Evolutionary conservation across 108 stramenopile genomes (phyloP).

Genomic region (Heterococcus sp.): DNA sequence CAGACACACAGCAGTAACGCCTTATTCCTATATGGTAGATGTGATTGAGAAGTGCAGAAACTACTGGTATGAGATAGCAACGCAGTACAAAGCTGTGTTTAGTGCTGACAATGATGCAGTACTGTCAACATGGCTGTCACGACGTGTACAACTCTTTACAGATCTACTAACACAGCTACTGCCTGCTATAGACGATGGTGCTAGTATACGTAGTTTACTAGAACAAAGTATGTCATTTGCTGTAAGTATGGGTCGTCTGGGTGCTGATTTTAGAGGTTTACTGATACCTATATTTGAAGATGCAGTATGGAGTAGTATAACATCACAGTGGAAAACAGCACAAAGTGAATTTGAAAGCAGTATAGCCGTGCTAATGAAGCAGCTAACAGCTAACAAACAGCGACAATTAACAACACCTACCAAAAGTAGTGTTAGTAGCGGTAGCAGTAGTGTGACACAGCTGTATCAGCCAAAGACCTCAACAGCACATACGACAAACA

Average conservation of each 20-base stretch:
- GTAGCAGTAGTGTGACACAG: constrained; percentile 1
- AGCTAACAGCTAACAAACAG: background rate
- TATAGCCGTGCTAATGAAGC: background rate
- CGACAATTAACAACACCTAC: background rate
- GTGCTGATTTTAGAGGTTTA: constrained; percentile 40
- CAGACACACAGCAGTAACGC: too few relatives aligned
- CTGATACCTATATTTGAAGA: constrained; percentile 42
- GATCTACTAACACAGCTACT: constrained; percentile 25
- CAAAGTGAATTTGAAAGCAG: constrained; percentile 5
- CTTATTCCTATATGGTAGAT: constrained; percentile 20
- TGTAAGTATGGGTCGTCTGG: constrained; percentile 44
- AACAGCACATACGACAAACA: background rate
- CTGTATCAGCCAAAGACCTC: background rate
- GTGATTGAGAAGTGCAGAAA: constrained; percentile 44
- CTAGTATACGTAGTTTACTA: constrained; percentile 15
- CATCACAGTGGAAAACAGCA: constrained; percentile 23
- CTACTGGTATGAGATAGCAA: constrained; percentile 50
- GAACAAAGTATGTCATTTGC: constrained; percentile 47
- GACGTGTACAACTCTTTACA: constrained; percentile 27
- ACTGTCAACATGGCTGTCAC: constrained; percentile 38
- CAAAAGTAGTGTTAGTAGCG: constrained; percentile 4
- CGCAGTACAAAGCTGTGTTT: constrained; percentile 48
- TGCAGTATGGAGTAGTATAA: constrained; percentile 11
- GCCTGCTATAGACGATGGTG: constrained; percentile 35
- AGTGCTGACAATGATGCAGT: constrained; percentile 9